Conservation (phyloP, 768 basidiomycete genomes). For the Leucocoprinus leucothites region DNA sequence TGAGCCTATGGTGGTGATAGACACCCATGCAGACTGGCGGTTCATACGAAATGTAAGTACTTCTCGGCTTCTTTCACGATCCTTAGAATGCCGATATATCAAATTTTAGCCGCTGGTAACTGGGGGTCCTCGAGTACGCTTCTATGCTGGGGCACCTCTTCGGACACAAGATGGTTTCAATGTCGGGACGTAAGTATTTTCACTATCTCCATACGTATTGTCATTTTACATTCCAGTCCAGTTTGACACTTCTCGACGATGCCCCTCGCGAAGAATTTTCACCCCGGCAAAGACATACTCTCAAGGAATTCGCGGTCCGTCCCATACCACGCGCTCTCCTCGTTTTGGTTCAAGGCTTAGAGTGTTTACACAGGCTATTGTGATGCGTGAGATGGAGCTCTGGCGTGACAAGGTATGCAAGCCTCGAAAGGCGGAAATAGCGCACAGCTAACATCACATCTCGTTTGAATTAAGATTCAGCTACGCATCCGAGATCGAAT, state of each 20-base stretch:
- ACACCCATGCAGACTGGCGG: slow-evolving; percentile 81
- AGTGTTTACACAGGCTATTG: slow-evolving; percentile 57
- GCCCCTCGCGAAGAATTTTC: slow-evolving; percentile 80
- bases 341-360: background rate
- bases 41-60: slow-evolving; percentile 74
- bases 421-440: background rate
- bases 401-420: slow-evolving; percentile 83
- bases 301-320: slow-evolving; percentile 86
- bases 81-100: background rate
- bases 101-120: slow-evolving; percentile 61
- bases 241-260: slow-evolving; percentile 83
- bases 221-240: slow-evolving; percentile 22
- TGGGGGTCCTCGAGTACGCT: slow-evolving; percentile 67
- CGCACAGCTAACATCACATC: background rate
- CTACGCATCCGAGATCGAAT: slow-evolving; percentile 87
- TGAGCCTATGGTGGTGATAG: slow-evolving; percentile 85
- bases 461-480: slow-evolving; percentile 59
- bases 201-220: background rate
- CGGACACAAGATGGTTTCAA: slow-evolving; percentile 89
- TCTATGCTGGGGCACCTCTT: slow-evolving; percentile 90
- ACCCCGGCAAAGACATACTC: slow-evolving; percentile 83
- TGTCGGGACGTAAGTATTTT: slow-evolving; percentile 65
- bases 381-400: slow-evolving; percentile 93
- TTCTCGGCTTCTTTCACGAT: background rate
- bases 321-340: background rate